Base-by-base conservation (phyloP, 352 stramenopile species). In the Phytophthora europaea region DNA sequence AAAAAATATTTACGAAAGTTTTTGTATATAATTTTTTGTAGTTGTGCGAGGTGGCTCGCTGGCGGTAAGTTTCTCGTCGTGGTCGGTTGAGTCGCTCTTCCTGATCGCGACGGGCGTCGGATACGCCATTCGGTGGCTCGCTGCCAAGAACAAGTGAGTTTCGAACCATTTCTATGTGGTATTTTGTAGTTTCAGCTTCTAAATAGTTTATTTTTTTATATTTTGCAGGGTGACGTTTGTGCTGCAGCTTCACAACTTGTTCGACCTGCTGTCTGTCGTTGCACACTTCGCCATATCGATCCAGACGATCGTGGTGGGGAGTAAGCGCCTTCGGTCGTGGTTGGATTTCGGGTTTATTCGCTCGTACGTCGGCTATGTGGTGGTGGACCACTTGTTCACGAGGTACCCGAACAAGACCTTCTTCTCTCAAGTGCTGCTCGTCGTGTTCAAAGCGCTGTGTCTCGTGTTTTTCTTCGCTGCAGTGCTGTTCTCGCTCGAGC, bases 311-410 rank as follows among this genome's bases (percentile, higher is more conserved):
- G 57, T 82, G 2, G 79, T 84, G 10, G 79, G 81, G 51, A 83
- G 75, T 26, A 81, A 85, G 50, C 73, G 78, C 10, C 75, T 80
- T 6, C 85, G 88, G 22, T 97, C 90, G 56, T 97, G 90, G 90
- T 79, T 97, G 58, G 88, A 95, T 78, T 92, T 97, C 69, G 90
- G 88, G 31, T 97, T 97, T 56, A 59, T 97, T 33, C 89, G 90
- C 28, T 87, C 87, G 6, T 97, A 97, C 72, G 85, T 95, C n/a
- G 72, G 89, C 20, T 96, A 96, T 61, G 80, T 93, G 61, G 89
- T 97, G 4, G 76, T 97, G 22, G 78, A 89, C 64, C 77, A 89
- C 40, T 73, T 97, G 23, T 95, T 95, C 65, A 61, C 74, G 34
- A 80, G 78, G 1, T 94, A 92, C 70, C 77, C 80, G 67, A 82